phyloP scores from a whole-genome alignment of 2,329 filamentous ascomycete species.

The Allantophomopsis lycopodina region DNA sequence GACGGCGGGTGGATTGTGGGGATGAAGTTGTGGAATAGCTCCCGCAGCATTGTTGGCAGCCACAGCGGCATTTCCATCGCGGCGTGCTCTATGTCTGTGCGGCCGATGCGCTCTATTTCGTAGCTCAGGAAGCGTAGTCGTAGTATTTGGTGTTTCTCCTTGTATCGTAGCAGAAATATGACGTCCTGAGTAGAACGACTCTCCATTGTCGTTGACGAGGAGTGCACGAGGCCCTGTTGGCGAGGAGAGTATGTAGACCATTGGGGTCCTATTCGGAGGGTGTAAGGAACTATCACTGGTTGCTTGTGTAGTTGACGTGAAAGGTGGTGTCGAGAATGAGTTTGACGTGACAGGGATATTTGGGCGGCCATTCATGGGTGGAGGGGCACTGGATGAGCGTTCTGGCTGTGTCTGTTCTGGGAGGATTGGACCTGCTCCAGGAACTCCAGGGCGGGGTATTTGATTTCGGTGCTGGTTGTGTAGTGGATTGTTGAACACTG shows the following conservation, averaged over 20 bases:
- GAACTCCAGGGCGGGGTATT: no score
- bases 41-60: conserved; percentile 15
- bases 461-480: no score
- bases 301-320: neutral
- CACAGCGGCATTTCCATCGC: conserved; percentile 4
- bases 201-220: conserved; percentile 33
- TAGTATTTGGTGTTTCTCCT: conserved; percentile 1
- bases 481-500: no score
- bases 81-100: conserved; percentile 6
- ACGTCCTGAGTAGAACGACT: conserved; percentile 36
- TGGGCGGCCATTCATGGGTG: conserved; percentile 7
- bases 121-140: conserved; percentile 9
- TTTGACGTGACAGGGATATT: conserved; percentile 5
- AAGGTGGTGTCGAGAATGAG: conserved; percentile 3
- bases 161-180: neutral
- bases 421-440: no score
- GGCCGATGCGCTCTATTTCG: conserved; percentile 11
- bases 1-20: conserved; percentile 4
- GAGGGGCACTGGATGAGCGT: conserved; percentile 4
- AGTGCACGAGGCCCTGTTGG: conserved; percentile 44
- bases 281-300: conserved; percentile 5
- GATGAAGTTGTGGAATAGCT: conserved; percentile 7
- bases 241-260: conserved; percentile 48
- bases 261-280: conserved; percentile 19
- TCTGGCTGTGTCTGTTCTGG: no score